Conservation (phyloP, 31 red algal species). For the Odonthalia washingtoniensis region DNA sequence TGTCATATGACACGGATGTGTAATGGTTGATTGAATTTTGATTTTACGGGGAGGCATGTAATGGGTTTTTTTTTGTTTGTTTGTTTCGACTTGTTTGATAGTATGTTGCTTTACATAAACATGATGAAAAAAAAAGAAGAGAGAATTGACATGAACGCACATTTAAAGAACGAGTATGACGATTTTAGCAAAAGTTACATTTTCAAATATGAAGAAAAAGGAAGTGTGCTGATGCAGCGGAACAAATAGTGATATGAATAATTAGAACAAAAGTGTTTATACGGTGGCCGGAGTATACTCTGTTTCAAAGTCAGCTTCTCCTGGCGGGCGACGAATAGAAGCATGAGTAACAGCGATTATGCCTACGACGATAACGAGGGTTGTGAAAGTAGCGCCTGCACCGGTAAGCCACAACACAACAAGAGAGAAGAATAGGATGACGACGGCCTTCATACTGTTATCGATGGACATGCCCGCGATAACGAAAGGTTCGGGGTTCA, state of each 20-base stretch:
- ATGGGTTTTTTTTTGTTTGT: no score
- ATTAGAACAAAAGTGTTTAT: constrained; percentile 23
- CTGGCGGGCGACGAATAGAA: constrained; percentile 80
- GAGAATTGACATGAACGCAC: no score
- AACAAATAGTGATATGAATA: no score
- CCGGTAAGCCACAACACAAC: constrained; percentile 92
- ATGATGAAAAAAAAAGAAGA: no score
- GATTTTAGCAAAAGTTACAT: no score
- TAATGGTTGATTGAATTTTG: constrained; percentile 41
- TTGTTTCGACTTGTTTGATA: no score
- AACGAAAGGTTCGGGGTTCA: constrained; percentile 83
- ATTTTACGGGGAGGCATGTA: no score
- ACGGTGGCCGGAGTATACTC: constrained; percentile 83
- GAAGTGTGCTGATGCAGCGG: no score
- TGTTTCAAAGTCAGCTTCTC: constrained; percentile 96
- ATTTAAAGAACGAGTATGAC: no score
- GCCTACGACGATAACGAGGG: constrained; percentile 82
- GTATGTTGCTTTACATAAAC: no score
- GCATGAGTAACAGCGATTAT: constrained; percentile 87
- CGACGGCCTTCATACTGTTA: constrained; percentile 76
- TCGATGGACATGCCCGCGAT: constrained; percentile 76
- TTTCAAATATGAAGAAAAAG: no score
- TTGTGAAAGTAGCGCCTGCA: constrained; percentile 95
- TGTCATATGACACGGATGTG: constrained; percentile 92
- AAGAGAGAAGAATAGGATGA: constrained; percentile 79